phyloP scores from a whole-genome alignment of 257 asterid genomes.

The Solanum virginianum region DNA sequence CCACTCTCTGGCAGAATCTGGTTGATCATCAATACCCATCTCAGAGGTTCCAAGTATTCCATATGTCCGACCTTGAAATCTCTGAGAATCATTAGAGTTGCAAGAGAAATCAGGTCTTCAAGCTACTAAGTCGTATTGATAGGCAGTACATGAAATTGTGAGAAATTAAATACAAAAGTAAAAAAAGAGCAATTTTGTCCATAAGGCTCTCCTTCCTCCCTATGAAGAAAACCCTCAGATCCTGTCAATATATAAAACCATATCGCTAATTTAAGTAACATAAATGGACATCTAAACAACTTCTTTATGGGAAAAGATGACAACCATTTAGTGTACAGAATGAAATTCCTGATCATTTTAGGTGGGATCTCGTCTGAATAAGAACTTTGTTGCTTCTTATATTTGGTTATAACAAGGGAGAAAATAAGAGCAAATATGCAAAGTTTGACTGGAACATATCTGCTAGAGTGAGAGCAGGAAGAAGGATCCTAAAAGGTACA shows the following conservation, averaged over 20 bases:
- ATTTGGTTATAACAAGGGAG: neutral
- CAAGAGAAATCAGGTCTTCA: neutral
- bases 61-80: slow-evolving; percentile 83
- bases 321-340: neutral
- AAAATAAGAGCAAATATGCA: neutral
- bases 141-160: neutral
- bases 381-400: neutral
- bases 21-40: slow-evolving; percentile 47
- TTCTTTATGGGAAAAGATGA: neutral
- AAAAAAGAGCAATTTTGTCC: neutral
- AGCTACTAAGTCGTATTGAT: neutral
- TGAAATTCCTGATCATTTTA: neutral
- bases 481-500: neutral
- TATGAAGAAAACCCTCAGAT: neutral
- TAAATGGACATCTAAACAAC: neutral
- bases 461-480: neutral
- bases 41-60: slow-evolving; percentile 74
- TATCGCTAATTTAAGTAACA: neutral
- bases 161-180: neutral
- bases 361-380: neutral
- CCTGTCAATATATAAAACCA: neutral
- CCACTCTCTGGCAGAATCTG: slow-evolving; percentile 49
- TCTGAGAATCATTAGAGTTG: slow-evolving; percentile 22
- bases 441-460: neutral
- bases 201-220: neutral